A percentile compares a stretch with the other conserved stretches of the same genome.
phyloP scores from a whole-genome alignment of 2,329 filamentous ascomycete species.

The Cordyceps pruinosa region DNA sequence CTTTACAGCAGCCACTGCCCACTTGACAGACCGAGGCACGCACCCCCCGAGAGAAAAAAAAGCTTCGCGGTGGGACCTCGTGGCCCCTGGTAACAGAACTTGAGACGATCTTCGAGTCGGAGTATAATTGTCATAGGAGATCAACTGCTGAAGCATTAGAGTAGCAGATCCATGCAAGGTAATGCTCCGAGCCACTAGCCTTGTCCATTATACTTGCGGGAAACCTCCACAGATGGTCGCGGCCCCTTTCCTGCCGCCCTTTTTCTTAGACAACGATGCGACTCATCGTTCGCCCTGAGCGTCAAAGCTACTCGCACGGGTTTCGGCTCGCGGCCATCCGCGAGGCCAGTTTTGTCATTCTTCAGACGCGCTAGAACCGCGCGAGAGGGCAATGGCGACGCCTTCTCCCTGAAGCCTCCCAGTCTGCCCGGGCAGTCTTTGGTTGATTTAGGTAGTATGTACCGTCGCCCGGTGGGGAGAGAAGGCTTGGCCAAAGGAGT shows the following conservation, averaged over 20 bases:
- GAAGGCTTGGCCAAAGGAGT: background rate
- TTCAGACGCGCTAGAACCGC: background rate
- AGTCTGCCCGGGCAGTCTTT: constrained; percentile 1
- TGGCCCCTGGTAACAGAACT: constrained; percentile 14
- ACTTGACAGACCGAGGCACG: background rate
- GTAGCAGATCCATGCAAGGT: constrained; percentile 33
- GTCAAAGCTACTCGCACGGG: background rate
- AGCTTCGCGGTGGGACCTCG: background rate
- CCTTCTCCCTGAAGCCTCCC: background rate
- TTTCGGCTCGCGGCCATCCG: background rate
- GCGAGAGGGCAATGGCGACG: background rate
- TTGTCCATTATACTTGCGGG: background rate
- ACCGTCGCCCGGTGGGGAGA: background rate
- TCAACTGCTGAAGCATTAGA: constrained; percentile 40
- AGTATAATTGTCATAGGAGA: constrained; percentile 18
- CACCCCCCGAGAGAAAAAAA: background rate
- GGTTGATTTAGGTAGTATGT: background rate
- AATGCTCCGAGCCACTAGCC: constrained; percentile 8
- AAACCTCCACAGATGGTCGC: background rate
- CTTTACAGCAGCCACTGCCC: background rate
- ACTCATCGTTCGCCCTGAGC: background rate
- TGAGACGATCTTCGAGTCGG: constrained; percentile 25
- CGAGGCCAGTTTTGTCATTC: background rate
- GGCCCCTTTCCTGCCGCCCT: background rate
- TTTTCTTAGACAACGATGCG: background rate